phyloP scores from a whole-genome alignment of 1,284 basidiomycete species.

The Leucoagaricus sp. region DNA sequence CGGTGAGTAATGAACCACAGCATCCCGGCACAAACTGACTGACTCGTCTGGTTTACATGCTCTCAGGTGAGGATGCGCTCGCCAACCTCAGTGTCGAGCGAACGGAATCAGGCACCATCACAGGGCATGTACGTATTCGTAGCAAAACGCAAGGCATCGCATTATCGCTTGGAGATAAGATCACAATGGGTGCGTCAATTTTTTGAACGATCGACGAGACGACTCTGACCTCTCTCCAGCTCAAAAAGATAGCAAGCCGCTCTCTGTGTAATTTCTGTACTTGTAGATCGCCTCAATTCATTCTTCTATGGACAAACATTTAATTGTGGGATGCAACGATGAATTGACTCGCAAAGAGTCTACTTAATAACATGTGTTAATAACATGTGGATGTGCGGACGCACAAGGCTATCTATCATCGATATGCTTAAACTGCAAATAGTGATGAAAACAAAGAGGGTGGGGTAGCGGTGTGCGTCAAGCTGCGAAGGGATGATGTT shows the following conservation, averaged over 20 bases:
- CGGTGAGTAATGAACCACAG: constrained; percentile 47
- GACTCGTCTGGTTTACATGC: neutral
- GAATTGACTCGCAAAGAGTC: neutral
- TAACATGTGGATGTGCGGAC: neutral
- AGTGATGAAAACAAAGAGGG: constrained; percentile 10
- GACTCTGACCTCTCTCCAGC: constrained; percentile 35
- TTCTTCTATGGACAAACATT: neutral
- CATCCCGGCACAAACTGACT: neutral
- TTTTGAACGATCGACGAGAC: neutral
- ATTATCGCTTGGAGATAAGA: constrained; percentile 89
- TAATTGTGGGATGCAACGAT: neutral
- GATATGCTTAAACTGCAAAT: constrained; percentile 13
- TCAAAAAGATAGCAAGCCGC: constrained; percentile 66
- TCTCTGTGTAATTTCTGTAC: constrained; percentile 32
- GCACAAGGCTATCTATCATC: constrained; percentile 12
- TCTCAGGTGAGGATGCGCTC: constrained; percentile 88
- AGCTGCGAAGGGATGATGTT: constrained; percentile 1
- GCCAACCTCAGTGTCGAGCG: constrained; percentile 96
- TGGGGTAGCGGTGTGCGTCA: constrained; percentile 1
- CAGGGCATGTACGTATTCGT: constrained; percentile 90
- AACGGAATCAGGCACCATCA: constrained; percentile 79
- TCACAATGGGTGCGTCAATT: constrained; percentile 73
- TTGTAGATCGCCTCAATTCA: constrained; percentile 7
- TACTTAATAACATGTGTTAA: neutral
- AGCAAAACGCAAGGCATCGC: constrained; percentile 97